Evolutionary conservation across 352 stramenopile genomes (phyloP).

Genomic region (Phytophthora idaei): DNA sequence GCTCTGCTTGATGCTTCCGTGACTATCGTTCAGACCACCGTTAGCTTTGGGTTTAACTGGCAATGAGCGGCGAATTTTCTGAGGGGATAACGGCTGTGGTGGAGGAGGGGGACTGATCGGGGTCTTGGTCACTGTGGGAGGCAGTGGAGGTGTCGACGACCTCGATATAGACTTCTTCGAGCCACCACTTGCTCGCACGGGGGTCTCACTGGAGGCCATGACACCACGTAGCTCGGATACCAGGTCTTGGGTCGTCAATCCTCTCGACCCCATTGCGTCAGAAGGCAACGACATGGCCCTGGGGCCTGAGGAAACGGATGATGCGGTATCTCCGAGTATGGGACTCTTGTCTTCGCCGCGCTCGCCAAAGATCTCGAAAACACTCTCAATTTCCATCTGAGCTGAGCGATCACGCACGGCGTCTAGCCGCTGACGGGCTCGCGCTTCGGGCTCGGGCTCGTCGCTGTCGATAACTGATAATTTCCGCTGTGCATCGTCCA

Average conservation of each 20-base stretch:
- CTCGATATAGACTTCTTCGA: constrained; percentile 39
- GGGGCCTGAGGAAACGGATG: constrained; percentile 18
- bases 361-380: constrained; percentile 53
- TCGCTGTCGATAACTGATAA: constrained; percentile 61
- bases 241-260: constrained; percentile 54
- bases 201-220: constrained; percentile 71
- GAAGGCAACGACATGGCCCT: constrained; percentile 28
- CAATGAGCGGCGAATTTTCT: constrained; percentile 13
- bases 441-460: constrained; percentile 54
- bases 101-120: constrained; percentile 23
- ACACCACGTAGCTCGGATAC: constrained; percentile 65
- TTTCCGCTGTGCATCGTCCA: constrained; percentile 68
- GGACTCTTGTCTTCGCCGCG: constrained; percentile 25
- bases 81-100: constrained; percentile 7
- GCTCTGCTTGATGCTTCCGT: constrained; percentile 14
- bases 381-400: constrained; percentile 55
- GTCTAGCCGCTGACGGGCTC: constrained; percentile 32
- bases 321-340: constrained; percentile 16
- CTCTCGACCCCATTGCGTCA: constrained; percentile 12
- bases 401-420: constrained; percentile 51
- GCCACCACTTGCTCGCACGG: constrained; percentile 29
- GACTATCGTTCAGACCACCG: constrained; percentile 19
- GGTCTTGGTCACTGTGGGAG: constrained; percentile 13
- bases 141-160: constrained; percentile 26
- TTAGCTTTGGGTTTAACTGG: constrained; percentile 15